Conservation (phyloP, 345 rosid genomes). For the Euphorbia peplus region DNA sequence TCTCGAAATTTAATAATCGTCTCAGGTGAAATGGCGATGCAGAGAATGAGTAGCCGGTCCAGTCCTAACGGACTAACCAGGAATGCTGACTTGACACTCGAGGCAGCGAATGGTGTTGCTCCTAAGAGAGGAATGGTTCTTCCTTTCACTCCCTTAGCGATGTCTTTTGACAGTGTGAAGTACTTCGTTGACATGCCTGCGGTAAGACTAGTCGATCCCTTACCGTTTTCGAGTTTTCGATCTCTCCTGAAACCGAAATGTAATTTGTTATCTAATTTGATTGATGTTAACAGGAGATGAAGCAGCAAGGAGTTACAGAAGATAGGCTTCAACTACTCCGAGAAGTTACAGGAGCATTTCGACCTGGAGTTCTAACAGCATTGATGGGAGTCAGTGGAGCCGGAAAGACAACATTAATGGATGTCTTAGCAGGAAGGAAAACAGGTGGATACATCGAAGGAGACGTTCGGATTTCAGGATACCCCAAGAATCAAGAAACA, state of each 20-base stretch:
- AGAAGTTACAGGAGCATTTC: conserved; percentile 49
- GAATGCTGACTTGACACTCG: conserved; percentile 34
- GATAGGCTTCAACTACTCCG: conserved; percentile 52
- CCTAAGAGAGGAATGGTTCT: conserved; percentile 75
- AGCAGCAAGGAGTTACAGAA: conserved; percentile 31
- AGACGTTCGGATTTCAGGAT: conserved; percentile 48
- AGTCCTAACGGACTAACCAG: conserved; percentile 26
- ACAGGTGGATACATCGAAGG: conserved; percentile 50
- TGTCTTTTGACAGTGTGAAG: conserved; percentile 65
- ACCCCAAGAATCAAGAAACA: conserved; percentile 49
- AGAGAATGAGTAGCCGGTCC: conserved; percentile 24
- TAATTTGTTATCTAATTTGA: background rate
- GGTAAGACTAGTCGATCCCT: conserved; percentile 39
- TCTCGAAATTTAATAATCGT: conserved; percentile 5
- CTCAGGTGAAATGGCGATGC: conserved; percentile 48
- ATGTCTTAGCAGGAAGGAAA: conserved; percentile 69
- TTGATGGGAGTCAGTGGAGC: conserved; percentile 74
- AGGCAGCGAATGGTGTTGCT: conserved; percentile 29
- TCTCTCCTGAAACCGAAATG: background rate
- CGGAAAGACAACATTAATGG: conserved; percentile 69
- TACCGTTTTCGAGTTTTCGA: background rate
- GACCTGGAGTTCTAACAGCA: conserved; percentile 65
- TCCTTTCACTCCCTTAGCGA: conserved; percentile 73
- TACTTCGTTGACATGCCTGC: conserved; percentile 81
- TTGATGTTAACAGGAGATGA: conserved; percentile 41